These are phyloP conservation scores for Penicillium concentricum DNA, from an alignment of 2,329 filamentous ascomycete species.

Conservation along the genomic window DNA sequence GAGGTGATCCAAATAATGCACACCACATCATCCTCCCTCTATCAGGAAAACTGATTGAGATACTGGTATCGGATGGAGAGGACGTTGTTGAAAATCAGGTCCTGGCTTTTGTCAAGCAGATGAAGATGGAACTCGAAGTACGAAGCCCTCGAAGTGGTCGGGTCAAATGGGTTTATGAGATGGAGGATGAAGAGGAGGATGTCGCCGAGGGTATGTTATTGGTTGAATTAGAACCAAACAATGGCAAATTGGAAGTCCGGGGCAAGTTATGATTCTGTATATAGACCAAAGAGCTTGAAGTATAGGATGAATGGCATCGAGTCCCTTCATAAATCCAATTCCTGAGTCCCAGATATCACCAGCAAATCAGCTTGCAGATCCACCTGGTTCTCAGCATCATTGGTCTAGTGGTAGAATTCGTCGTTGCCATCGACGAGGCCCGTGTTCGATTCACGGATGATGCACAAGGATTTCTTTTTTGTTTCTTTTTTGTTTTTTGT, in stretches of 20 bases:
- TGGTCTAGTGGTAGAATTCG: slow-evolving; percentile 49
- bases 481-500: not conserved
- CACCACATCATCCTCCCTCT: slow-evolving; percentile 58
- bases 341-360: not conserved
- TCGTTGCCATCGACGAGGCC: slow-evolving; percentile 49
- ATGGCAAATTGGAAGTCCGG: slow-evolving; percentile 24
- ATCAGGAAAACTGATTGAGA: slow-evolving; percentile 59
- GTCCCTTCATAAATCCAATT: not conserved
- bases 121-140: slow-evolving; percentile 70
- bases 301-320: not conserved
- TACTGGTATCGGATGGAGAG: slow-evolving; percentile 56
- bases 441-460: slow-evolving; percentile 49
- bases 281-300: not conserved
- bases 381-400: slow-evolving; percentile 32
- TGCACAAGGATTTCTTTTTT: slow-evolving; percentile 19
- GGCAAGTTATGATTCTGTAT: slow-evolving; percentile 28
- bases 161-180: slow-evolving; percentile 53
- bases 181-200: slow-evolving; percentile 52
- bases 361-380: slow-evolving; percentile 9
- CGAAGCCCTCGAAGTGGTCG: slow-evolving; percentile 49
- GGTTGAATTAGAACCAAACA: slow-evolving; percentile 46
- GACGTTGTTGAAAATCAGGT: slow-evolving; percentile 51
- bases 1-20: slow-evolving; percentile 51
- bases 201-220: slow-evolving; percentile 57
- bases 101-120: slow-evolving; percentile 61